Base-by-base conservation (phyloP, 306 rosid genomes). In the Sphenostylis stenocarpa region DNA sequence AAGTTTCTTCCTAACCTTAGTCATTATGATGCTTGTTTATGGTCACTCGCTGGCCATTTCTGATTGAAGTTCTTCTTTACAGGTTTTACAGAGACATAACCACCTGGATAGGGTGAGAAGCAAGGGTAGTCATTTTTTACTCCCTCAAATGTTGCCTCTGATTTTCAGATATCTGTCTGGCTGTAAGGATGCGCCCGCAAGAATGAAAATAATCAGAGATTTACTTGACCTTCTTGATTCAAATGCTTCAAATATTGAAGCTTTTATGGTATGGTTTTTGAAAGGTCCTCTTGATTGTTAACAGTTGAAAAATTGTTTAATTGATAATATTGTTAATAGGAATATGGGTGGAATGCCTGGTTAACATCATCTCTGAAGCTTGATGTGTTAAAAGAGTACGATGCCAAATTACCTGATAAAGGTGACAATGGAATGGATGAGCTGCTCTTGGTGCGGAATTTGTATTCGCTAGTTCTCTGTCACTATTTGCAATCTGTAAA, bases 281-380 rank as follows among this genome's bases (percentile, higher is more conserved):
- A 49, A 55, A 48, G 44, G 56, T 53, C 52, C 5, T 70, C 14
- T 67, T 75, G 61, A 38, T 69, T 7, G 55, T 65, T 39, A 47
- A 79, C 64, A 58, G 47, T 55, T 79, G 80, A 68, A 79, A 67
- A 69, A 34, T 21, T 77, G 34, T 29, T 62, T 80, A 23, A 79
- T 77, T 63, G 49, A 73, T 75, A 47, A 78, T 78, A 4, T 68
- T 70, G 81, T 81, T 55, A 51, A 75, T 81, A 95, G 98, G 98
- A 95, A 83, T 83, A 89, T 79, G 97, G 97, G 62, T 95, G 98
- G 98, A 92, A 83, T 90, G 86, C 97, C 65, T 95, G 95, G 97
- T 86, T 95, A 66, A 53, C 86, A 70, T 92, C 96, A 73, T 90
- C 88, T 83, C 72, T 88, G 43, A 87, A 87, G 86, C 91, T 94